Percentiles rank a stretch among this genome's conserved stretches.
These are phyloP conservation scores for Excoecaria cochinchinensis DNA, from an alignment of 345 rosid genomes.

Conservation along the genomic window DNA sequence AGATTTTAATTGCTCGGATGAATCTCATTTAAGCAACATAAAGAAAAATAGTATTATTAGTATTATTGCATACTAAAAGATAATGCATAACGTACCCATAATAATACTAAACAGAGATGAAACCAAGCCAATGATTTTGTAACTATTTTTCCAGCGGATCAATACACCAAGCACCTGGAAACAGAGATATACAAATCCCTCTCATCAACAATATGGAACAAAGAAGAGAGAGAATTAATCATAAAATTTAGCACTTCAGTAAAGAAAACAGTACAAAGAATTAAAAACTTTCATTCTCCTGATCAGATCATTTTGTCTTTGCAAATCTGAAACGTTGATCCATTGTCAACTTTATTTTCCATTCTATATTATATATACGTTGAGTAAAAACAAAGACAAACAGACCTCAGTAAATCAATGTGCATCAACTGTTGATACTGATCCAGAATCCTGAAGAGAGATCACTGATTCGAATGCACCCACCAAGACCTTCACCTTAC, in stretches of 20 bases:
- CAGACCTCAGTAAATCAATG: neutral
- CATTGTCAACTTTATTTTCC: neutral
- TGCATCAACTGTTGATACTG: neutral
- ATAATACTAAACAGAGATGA: no score
- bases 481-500: conserved; percentile 32
- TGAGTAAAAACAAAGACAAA: no score
- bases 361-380: no score
- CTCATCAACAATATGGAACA: neutral
- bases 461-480: conserved; percentile 35
- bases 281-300: neutral
- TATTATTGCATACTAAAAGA: no score
- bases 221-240: neutral
- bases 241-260: neutral
- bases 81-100: no score
- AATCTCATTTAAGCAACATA: no score
- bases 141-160: no score
- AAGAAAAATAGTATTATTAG: no score
- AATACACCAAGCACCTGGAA: neutral
- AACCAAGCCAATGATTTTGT: no score
- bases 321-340: neutral
- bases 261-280: neutral
- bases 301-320: neutral
- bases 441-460: conserved; percentile 24
- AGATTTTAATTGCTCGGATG: no score
- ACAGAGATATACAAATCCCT: neutral